phyloP scores from a whole-genome alignment of 1,284 basidiomycete genomes.

The Mycosarcoma maydis region DNA sequence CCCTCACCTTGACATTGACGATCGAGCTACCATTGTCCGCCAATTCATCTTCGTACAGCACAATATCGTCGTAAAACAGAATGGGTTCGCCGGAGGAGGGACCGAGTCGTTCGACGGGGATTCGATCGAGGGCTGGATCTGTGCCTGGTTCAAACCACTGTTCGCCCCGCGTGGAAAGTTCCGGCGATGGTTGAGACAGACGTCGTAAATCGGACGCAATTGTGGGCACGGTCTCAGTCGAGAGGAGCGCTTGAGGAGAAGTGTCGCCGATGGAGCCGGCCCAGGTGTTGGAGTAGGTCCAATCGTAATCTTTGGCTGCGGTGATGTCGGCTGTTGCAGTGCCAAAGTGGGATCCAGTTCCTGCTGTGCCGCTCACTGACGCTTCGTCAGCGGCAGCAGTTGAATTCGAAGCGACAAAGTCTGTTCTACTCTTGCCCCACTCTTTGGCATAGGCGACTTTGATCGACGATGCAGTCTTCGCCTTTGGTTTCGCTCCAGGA shows the following conservation, averaged over 20 bases:
- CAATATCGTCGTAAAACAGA: slow-evolving; percentile 65
- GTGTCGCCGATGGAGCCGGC: slow-evolving; percentile 72
- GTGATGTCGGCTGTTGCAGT: slow-evolving; percentile 41
- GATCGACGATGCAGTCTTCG: slow-evolving; percentile 71
- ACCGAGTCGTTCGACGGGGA: slow-evolving; percentile 61
- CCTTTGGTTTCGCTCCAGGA: slow-evolving; percentile 41
- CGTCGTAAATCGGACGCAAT: background rate
- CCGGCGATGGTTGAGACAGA: background rate
- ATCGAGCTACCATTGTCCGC: slow-evolving; percentile 65
- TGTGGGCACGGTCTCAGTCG: background rate
- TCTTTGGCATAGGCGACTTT: slow-evolving; percentile 93
- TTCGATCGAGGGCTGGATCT: slow-evolving; percentile 59
- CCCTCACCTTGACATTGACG: slow-evolving; percentile 71
- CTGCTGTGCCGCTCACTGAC: background rate
- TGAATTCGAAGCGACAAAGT: slow-evolving; percentile 14
- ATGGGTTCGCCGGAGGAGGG: slow-evolving; percentile 62
- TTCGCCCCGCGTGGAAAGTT: background rate
- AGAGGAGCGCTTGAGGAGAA: slow-evolving; percentile 16
- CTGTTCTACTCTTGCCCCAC: slow-evolving; percentile 87
- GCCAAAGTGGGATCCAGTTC: slow-evolving; percentile 42
- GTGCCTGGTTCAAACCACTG: slow-evolving; percentile 39
- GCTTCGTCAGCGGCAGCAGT: background rate
- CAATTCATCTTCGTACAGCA: slow-evolving; percentile 65
- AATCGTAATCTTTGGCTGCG: slow-evolving; percentile 76
- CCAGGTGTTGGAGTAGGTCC: slow-evolving; percentile 95